Base-by-base conservation (phyloP, 257 asterid genomes). In the Linderniella brevidens region DNA sequence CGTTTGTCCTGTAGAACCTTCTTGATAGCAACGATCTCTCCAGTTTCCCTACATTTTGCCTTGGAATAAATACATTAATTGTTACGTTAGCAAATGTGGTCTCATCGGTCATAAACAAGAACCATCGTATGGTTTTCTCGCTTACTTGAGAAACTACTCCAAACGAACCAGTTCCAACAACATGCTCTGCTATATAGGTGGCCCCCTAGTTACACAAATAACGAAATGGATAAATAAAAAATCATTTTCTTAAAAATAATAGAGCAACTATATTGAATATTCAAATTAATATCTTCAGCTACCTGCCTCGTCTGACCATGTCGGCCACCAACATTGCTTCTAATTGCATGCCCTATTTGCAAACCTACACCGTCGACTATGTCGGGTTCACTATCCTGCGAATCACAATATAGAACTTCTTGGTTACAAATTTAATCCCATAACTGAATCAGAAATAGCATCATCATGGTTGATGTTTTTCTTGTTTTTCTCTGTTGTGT, bases 1-100 rank as follows among this genome's bases (percentile, higher is more conserved):
- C 86, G 64, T 82, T 74, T 80, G 58, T 83, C 95, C 61, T 83
- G 93, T 56, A 83, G 92, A 56, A 83, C 93, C 78, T 83, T 80
- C 56, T 83, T 79, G 37, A 83, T 83, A 41, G 94, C 93, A 58
- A 83, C 83, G 45, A 93, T 62, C 70, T 83, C 95, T 4, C 93
- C 95, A 25, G 90, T 80, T 67, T 83, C 95, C 16, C 80, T 67
- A 56, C 93, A 83, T 58, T 83, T 80, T 0, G 93, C 93, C 90
- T 83, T 70, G 44, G 68, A 10, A 52, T 41, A 40, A 13, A 50
- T 54, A 45, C 16, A 48, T 49, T 35, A 11, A 41, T 13, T 3
- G 13, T 13, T 13, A 10, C 3, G 3, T 6, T 3, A 44, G 18
- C 17, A 8, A n/a, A 44, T 1, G 19, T 2, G 2, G 10, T 10